Evolutionary conservation across 495 filamentous ascomycete species (phyloP), one percentile per base, ranked within the genome.

Genomic region (Penicillium turbatum): DNA sequence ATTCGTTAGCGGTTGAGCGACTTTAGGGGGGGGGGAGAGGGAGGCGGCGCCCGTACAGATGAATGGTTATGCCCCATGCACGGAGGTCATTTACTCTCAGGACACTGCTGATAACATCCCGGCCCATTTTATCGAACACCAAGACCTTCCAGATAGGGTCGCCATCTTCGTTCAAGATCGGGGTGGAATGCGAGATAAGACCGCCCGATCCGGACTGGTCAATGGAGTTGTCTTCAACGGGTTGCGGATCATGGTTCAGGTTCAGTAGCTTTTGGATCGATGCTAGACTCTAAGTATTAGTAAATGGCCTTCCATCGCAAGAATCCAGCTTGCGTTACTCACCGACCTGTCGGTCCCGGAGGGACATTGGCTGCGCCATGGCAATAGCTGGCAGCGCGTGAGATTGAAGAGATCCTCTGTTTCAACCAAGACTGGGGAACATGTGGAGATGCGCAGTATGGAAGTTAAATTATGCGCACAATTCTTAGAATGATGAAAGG

Each of bases 291-390:
- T 51, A 77, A 65, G 66, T 3, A 43, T 43, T 53, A 53, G 55
- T 40, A 48, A 61, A 38, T 36, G 52, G 37, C 38, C 54, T 60
- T 38, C 9, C 30, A 10, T 46, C 3, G 5, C 10, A 38, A 21
- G 40, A 80, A 85, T 88, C 57, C 31, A 19, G 37, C 17, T 47
- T 55, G 62, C 68, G 70, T 49, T 49, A 77, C 80, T 64, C 80
- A 97, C 93, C 86, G 73, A 97, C 88, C 83, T 98, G 93, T 70
- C 91, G 90, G 79, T 96, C 93, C 70, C 93, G 85, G 64, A 98
- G 80, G 55, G 90, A 90, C 74, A 83, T 80, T 51, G 85, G 79
- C 54, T 80, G 79, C 55, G 87, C 86, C 87, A 95, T 95, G 69
- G 66, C 75, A 55, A 50, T 56, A 50, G 49, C 37, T 54, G 49